These are phyloP conservation scores for Tricholoma flavovirens DNA, from an alignment of 768 basidiomycete genomes.

Conservation along the genomic window DNA sequence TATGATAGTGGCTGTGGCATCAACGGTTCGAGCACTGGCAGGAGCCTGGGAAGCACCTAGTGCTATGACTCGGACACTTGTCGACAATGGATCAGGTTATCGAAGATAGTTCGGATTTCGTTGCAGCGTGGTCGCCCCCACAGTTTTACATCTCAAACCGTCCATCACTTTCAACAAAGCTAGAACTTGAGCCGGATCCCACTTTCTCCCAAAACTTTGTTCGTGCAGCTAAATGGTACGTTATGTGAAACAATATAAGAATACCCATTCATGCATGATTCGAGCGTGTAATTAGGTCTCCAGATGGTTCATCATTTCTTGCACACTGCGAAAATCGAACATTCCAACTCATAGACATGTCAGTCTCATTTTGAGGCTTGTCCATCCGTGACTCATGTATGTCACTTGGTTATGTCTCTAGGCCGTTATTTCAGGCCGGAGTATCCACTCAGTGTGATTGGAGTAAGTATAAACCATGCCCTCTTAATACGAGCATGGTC, in stretches of 20 bases:
- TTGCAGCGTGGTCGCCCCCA: conserved; percentile 13
- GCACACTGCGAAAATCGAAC: conserved; percentile 67
- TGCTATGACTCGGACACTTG: not conserved
- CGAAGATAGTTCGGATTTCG: not conserved
- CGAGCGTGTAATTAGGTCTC: conserved; percentile 47
- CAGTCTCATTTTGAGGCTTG: conserved; percentile 13
- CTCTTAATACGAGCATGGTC: not conserved
- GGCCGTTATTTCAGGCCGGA: not conserved
- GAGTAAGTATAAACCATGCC: not conserved
- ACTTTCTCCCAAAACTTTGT: conserved; percentile 41
- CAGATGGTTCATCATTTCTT: conserved; percentile 66
- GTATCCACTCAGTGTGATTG: not conserved
- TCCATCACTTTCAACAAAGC: conserved; percentile 10
- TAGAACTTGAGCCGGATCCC: conserved; percentile 17
- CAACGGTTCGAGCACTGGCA: too few relatives aligned
- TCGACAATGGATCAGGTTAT: not conserved
- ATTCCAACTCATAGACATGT: conserved; percentile 53
- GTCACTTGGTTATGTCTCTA: not conserved
- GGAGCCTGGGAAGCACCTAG: too few relatives aligned
- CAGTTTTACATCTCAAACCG: conserved; percentile 18
- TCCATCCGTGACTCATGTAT: not conserved
- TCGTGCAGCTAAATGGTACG: conserved; percentile 50
- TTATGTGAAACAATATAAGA: not conserved
- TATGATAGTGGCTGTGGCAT: too few relatives aligned
- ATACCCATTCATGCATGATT: not conserved